phyloP scores from a whole-genome alignment of 1,284 basidiomycete genomes.

The Sphaerobolus stellatus region DNA sequence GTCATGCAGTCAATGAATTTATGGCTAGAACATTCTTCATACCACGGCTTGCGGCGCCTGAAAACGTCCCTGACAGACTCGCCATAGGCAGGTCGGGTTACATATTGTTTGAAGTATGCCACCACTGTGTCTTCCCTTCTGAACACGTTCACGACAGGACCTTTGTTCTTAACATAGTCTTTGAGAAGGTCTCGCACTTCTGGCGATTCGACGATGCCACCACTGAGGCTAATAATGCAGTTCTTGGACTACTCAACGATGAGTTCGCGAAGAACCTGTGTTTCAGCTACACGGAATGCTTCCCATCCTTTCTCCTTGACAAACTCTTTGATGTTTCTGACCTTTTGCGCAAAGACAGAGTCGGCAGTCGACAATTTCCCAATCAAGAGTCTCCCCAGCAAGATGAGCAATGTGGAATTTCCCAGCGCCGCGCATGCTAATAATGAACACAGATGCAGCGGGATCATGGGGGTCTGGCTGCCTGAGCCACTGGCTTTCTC shows the following conservation, averaged over 20 bases:
- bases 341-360: conserved; percentile 68
- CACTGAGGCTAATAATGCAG: conserved; percentile 89
- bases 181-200: conserved; percentile 71
- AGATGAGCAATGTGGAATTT: conserved; percentile 89
- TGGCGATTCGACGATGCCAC: conserved; percentile 89
- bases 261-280: conserved; percentile 58
- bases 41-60: conserved; percentile 84
- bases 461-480: conserved; percentile 40
- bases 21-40: conserved; percentile 79
- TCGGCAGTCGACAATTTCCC: conserved; percentile 91
- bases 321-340: conserved; percentile 71
- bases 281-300: conserved; percentile 69
- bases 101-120: conserved; percentile 76
- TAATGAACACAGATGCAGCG: conserved; percentile 75
- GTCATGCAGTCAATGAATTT: conserved; percentile 84
- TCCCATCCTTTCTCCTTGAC: conserved; percentile 79
- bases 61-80: conserved; percentile 85
- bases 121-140: conserved; percentile 72
- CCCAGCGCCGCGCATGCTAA: conserved; percentile 97
- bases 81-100: conserved; percentile 81
- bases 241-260: conserved; percentile 56
- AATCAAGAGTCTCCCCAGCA: conserved; percentile 72
- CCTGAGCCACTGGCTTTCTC: conserved; percentile 40
- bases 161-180: conserved; percentile 59
- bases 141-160: conserved; percentile 71